Percentiles rank a stretch among this genome's conserved stretches.
These are phyloP conservation scores for Cladosporium colombiae DNA, from an alignment of 2,329 filamentous ascomycete genomes.

Conservation along the genomic window DNA sequence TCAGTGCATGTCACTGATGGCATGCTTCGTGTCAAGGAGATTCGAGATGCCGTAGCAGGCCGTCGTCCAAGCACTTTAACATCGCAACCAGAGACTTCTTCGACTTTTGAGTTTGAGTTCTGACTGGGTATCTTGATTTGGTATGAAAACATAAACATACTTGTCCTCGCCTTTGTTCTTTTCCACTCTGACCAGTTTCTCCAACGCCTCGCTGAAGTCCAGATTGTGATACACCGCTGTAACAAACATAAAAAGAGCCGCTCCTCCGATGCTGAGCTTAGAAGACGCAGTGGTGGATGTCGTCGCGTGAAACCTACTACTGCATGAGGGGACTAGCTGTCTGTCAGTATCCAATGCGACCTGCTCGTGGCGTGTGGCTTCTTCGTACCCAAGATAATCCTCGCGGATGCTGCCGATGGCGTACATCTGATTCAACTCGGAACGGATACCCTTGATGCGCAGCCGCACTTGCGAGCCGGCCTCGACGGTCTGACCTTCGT, in stretches of 20 bases:
- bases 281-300: neutral
- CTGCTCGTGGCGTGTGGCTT: neutral
- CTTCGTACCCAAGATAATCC: constrained; percentile 44
- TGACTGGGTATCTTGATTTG: constrained; percentile 18
- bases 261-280: neutral
- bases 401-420: constrained; percentile 97
- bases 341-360: neutral
- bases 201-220: constrained; percentile 20
- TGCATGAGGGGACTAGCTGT: constrained; percentile 13
- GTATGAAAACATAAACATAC: constrained; percentile 15
- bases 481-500: constrained; percentile 90
- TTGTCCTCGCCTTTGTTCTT: constrained; percentile 2
- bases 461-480: constrained; percentile 89
- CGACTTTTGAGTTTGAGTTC: neutral
- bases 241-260: constrained; percentile 6
- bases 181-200: constrained; percentile 12
- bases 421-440: constrained; percentile 92
- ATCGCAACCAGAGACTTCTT: too few relatives aligned
- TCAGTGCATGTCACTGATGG: too few relatives aligned
- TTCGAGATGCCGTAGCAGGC: too few relatives aligned
- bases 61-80: too few relatives aligned
- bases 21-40: too few relatives aligned
- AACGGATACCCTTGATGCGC: constrained; percentile 90
- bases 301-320: neutral
- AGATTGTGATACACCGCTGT: constrained; percentile 17